Evolutionary conservation across 2,329 filamentous ascomycete species (phyloP), one percentile per base, ranked within the genome.

Genomic region (Botrytis squamosa): DNA sequence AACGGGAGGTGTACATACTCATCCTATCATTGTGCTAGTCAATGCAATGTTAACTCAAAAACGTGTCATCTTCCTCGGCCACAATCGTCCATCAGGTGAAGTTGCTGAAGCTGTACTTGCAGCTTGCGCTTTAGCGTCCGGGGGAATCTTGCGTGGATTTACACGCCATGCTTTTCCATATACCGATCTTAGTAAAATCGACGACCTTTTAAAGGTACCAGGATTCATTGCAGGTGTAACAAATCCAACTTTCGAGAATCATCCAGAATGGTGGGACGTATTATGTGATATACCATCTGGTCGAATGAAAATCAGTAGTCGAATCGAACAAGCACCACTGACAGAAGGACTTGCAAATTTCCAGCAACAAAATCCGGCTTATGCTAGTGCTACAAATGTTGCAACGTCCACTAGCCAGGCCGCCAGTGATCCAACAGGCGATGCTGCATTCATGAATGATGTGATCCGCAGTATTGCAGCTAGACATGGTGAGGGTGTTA

Each of bases 181-280:
- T 81, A 99, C 96, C 1, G 96, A 99, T 84, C 87, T 99, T 62
- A 98, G 94, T 76, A 99, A 99, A 84, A 95, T 99, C 74, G 96
- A 99, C 77, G 96, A 98, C 81, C 88, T 99, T 18, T 87, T 99
- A 66, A 95, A 97, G 79, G 96, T 99, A 0, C 95, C 96, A 10
- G 96, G 96, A 3, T 99, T 99, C 83, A 97, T 99, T 79, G 96
- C 96, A 4, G 96, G 96, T 73, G 96, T 99, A 59, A 99, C 95
- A 1, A 99, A 99, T 81, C 96, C 96, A 9, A 95, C 94, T 0
- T 99, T 99, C 81, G 94, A 95, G 75, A 90, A 94, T 80, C 95
- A 98, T 80, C 93, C 93, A 0, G 95, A 98, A 81, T 99, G 96
- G 96, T 99, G 96, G 96, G 96, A 99, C 83, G 84, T 99, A 16